Conservation (phyloP, 192 early-diverging fungal genomes). For the Coemansia sp. region DNA sequence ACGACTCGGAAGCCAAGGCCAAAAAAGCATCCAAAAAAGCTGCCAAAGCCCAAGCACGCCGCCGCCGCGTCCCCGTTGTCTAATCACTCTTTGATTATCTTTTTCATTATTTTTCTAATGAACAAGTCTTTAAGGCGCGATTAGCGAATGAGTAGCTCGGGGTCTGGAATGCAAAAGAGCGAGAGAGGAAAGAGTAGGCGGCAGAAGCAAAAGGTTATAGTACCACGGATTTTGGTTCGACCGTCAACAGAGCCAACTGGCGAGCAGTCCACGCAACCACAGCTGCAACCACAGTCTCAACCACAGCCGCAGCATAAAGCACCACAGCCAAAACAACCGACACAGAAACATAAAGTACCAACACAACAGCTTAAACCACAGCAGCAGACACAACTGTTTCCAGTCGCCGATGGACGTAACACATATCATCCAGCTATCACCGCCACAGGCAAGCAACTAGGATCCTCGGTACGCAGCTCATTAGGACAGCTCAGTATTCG, state of each 20-base stretch:
- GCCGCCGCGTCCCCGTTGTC: conserved; percentile 39
- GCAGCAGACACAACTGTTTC: neutral
- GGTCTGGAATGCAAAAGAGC: conserved; percentile 2
- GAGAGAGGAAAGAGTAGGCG: neutral
- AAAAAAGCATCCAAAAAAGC: conserved; percentile 52
- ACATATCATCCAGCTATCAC: neutral
- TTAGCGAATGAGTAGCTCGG: neutral
- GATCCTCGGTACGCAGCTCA: conserved; percentile 11
- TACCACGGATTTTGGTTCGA: conserved; percentile 34
- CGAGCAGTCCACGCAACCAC: neutral
- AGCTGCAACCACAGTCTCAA: too few relatives aligned
- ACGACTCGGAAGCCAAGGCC: conserved; percentile 25
- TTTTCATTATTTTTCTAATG: neutral
- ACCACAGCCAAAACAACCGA: neutral
- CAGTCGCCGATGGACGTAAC: neutral
- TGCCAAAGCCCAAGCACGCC: conserved; percentile 45
- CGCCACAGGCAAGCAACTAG: conserved; percentile 2
- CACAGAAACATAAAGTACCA: neutral
- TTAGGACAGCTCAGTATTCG: conserved; percentile 16
- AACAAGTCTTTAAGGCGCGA: neutral
- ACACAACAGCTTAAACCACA: neutral
- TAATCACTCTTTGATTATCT: neutral
- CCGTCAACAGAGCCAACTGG: conserved; percentile 6
- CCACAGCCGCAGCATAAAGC: too few relatives aligned
- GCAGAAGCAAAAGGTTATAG: neutral